Evolutionary conservation across 208 protist genomes (phyloP).

Genomic region (Herpetomonas samuelpessoai): DNA sequence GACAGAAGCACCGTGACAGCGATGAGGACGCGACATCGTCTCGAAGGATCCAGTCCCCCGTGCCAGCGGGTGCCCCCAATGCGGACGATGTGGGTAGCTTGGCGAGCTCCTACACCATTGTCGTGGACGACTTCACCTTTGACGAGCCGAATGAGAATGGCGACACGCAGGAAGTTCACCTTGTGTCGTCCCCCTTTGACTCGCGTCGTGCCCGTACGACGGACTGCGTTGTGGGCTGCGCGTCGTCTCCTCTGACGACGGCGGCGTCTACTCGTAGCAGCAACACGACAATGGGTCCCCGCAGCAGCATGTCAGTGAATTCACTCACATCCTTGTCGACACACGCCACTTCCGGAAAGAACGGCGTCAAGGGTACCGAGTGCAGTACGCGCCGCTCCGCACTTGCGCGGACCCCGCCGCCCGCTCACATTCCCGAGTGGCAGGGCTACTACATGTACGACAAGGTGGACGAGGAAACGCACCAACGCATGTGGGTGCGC

Average conservation of each 20-base stretch:
- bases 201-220: no score
- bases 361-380: background rate
- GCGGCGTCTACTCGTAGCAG: background rate
- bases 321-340: background rate
- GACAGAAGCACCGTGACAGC: background rate
- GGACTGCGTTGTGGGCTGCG: background rate
- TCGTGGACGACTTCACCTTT: background rate
- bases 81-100: background rate
- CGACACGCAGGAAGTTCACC: background rate
- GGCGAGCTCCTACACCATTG: background rate
- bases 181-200: no score
- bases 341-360: background rate
- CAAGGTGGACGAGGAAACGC: constrained; percentile 1
- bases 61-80: background rate
- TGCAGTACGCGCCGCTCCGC: background rate
- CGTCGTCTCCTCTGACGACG: background rate
- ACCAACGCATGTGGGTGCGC: constrained; percentile 14
- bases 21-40: background rate
- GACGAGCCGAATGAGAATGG: background rate
- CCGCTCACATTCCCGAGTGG: constrained; percentile 4
- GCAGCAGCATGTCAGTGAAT: background rate
- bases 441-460: constrained; percentile 34
- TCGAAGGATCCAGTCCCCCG: background rate
- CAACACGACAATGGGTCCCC: background rate
- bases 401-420: background rate